Base-by-base conservation (phyloP, 148 eudicot species). In the Rhododendron henanense region DNA sequence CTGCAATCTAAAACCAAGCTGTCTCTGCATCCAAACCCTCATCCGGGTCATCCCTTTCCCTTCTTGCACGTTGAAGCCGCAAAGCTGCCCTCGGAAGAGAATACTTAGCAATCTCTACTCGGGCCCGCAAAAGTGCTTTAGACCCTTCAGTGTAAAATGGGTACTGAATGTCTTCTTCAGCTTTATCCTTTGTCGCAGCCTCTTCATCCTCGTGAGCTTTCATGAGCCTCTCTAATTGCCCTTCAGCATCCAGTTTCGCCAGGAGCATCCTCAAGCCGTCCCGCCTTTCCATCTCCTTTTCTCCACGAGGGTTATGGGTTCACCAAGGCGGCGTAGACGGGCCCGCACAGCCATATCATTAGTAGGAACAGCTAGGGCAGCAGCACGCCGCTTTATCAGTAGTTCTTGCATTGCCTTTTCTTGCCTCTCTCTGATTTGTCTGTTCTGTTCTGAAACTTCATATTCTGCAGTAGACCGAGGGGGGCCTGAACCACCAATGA, bases 271-370 rank as follows among this genome's bases (percentile, higher is more conserved):
- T 87, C 84, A 95, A 85, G 23, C 97, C 92, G 51, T 95, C 99
- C n/a, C 99, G 85, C 85, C 98, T 92, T 88, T 96, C 99, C 99
- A 96, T 96, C 87, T 96, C 99, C 78, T 92, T 94, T 87, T 94
- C 99, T 44, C 99, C 84, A 92, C 93, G 35, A 96, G 90, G 55
- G 99, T 96, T 19, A 95, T 92, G 13, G 99, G 99, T 79, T 96
- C 99, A 82, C 95, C 98, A 82, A 96, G 94, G 23, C 92, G 89
- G 3, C 97, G 89, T 37, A 96, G 96, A 63, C 97, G 88, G 65
- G 92, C 88, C 65, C 98, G 88, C 79, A 95, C 99, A 11, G 97
- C 92, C 91, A 90, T 89, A 77, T 96, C 99, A 83, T 95, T 96
- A 4, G 99, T 96, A 41, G 98, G 98, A 18, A 96, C 97, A 33